Percentiles rank a stretch among this genome's conserved stretches.
Conservation (phyloP, 192 early-diverging fungal species). For the Pecoramyces ruminantium region DNA sequence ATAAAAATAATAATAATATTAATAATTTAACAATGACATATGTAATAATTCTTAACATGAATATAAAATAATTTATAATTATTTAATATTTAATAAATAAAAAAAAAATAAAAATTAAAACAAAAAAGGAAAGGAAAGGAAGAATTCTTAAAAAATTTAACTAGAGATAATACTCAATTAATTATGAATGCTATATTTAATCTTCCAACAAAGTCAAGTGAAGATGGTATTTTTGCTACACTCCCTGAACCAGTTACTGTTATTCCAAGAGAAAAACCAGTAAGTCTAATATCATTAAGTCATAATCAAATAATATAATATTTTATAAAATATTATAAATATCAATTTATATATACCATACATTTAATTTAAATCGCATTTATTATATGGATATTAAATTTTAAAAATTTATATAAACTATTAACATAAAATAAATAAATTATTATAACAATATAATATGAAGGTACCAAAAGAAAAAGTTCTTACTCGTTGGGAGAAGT, state of each 20-base stretch:
- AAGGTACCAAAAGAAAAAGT: slow-evolving; percentile 70
- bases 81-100: too few relatives aligned
- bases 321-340: not conserved
- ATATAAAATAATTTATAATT: too few relatives aligned
- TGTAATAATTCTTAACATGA: too few relatives aligned
- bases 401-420: too few relatives aligned
- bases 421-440: too few relatives aligned
- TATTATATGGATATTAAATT: too few relatives aligned
- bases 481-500: slow-evolving; percentile 95
- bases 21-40: too few relatives aligned
- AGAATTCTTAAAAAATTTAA: slow-evolving; percentile 43
- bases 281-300: slow-evolving; percentile 3
- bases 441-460: too few relatives aligned
- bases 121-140: slow-evolving; percentile 19
- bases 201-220: slow-evolving; percentile 43
- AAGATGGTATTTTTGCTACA: slow-evolving; percentile 56
- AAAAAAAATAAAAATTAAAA: too few relatives aligned
- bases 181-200: slow-evolving; percentile 78
- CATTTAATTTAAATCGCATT: too few relatives aligned
- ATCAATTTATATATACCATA: too few relatives aligned
- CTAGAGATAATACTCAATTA: slow-evolving; percentile 67
- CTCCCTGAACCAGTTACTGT: slow-evolving; percentile 49
- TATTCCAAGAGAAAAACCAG: slow-evolving; percentile 79
- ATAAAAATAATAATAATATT: too few relatives aligned
- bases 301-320: not conserved